Evolutionary conservation across 352 stramenopile species (phyloP), one percentile per base, ranked within the genome.

Genomic region (Globisporangium camurandrum): DNA sequence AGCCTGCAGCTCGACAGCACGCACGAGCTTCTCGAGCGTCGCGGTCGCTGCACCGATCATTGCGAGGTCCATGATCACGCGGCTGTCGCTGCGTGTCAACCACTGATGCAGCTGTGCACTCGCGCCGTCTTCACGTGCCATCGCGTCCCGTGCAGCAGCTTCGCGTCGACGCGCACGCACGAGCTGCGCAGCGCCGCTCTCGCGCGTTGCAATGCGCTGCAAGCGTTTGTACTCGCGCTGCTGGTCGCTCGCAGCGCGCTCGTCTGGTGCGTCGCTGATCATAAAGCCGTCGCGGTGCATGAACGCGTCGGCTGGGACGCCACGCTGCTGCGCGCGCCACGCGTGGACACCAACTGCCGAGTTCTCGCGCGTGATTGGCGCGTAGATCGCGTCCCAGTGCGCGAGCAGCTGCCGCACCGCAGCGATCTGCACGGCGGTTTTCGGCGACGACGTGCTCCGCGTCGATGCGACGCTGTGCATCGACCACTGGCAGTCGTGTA

Each of bases 311-410:
- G 64, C 68, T 16, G 75, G 46, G n/a, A 81, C 9, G 0, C 76
- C 79, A 24, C 74, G 67, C 31, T 72, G 75, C 56, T 87, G 74
- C 8, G 59, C 46, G n/a, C 79, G 74, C 38, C 52, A 71, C 8
- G 60, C 57, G 27, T 61, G 37, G 33, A 85, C 79, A 0, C 44
- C 52, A 10, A 62, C 44, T 2, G 37, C 56, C 11, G 54, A 61
- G 57, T 84, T 85, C 46, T 80, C 69, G 11, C 62, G 67, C 46
- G 71, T 64, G n/a, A 88, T 49, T 10, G 59, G 68, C 34, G 56
- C 66, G 64, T 88, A 90, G 46, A 90, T 80, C 0, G 72, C 62
- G 51, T 86, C 76, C 48, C 69, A 78, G n/a, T 54, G 65, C 23
- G 71, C 64, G 3, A 90, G 49, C 9, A 73, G 42, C 49, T 61